Base-by-base conservation (phyloP, 2,329 filamentous ascomycete genomes). In the Fusarium annulatum region DNA sequence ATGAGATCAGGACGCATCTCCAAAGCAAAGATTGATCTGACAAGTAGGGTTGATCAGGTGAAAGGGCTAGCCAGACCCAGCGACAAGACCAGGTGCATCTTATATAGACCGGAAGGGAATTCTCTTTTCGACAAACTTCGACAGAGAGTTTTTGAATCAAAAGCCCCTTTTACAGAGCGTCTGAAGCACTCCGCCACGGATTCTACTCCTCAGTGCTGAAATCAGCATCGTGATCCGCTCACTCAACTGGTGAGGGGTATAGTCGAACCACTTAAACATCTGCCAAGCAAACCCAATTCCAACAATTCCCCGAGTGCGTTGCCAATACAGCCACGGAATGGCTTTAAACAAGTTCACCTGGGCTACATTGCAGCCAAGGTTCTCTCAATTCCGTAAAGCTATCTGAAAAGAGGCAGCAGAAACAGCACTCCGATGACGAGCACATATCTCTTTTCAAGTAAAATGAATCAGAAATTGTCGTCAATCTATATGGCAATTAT, bases 401-500 rank as follows among this genome's bases (percentile, higher is more conserved):
- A 63, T 33, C 28, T 42, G 34, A 19, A 19, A 41, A 45, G 60
- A 33, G 58, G 30, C 36, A 34, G 21, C n/a, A 36, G 12, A 64
- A 64, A 69, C 15, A 19, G 30, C 57, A 38, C 30, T 41, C 46
- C 23, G 38, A 48, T n/a, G 33, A 56, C 34, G 26, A 41, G 41
- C 26, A 70, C n/a, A 38, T 52, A 16, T 66, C 16, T 19, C 18
- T 51, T 51, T 51, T 51, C 30, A 19, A 51, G 49, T 60, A 34
- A 34, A 63, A 48, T 8, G 16, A 52, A 60, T 57, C 55, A 46
- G 69, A 38, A 55, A 69, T 62, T 59, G 26, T 68, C 48, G 45
- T 66, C 63, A 75, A 69, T 64, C 55, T 74, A 41, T 49, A 66
- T 64, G 57, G 57, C 33, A 62, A 67, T 57, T 59, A 61, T 61